phyloP scores from a whole-genome alignment of 83 land plant species.

The Picea mariana region DNA sequence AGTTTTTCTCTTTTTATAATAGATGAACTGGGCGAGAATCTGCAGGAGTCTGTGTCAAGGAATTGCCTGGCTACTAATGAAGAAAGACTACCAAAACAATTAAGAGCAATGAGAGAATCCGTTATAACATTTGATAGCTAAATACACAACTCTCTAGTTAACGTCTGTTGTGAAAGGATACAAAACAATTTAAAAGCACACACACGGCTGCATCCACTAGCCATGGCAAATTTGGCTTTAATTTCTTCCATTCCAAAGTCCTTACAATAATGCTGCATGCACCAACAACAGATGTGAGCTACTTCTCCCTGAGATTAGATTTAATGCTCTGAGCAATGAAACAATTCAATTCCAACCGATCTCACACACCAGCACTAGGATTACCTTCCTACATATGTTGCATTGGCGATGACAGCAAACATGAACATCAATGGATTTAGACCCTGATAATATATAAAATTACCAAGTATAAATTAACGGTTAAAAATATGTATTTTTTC shows the following conservation, averaged over 20 bases:
- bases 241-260: constrained; percentile 62
- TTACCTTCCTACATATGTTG: constrained; percentile 79
- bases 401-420: constrained; percentile 76
- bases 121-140: neutral
- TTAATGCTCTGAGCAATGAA: too few species aligned
- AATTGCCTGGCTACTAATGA: neutral
- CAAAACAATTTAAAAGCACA: constrained; percentile 75
- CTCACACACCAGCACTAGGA: neutral
- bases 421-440: constrained; percentile 89
- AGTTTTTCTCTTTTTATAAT: neutral
- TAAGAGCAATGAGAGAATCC: neutral
- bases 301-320: too few species aligned
- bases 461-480: too few species aligned
- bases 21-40: neutral
- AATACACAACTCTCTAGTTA: neutral
- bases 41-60: neutral
- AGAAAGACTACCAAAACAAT: too few species aligned
- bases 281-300: neutral
- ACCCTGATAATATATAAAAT: constrained; percentile 47
- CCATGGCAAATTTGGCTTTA: constrained; percentile 87
- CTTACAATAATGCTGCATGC: constrained; percentile 72
- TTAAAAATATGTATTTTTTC: too few species aligned
- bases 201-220: constrained; percentile 87
- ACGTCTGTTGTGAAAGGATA: constrained; percentile 63
- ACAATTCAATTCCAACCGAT: too few species aligned